Base-by-base conservation (phyloP, 805 yeast genomes). In the Aciculoconidium aculeatum region DNA sequence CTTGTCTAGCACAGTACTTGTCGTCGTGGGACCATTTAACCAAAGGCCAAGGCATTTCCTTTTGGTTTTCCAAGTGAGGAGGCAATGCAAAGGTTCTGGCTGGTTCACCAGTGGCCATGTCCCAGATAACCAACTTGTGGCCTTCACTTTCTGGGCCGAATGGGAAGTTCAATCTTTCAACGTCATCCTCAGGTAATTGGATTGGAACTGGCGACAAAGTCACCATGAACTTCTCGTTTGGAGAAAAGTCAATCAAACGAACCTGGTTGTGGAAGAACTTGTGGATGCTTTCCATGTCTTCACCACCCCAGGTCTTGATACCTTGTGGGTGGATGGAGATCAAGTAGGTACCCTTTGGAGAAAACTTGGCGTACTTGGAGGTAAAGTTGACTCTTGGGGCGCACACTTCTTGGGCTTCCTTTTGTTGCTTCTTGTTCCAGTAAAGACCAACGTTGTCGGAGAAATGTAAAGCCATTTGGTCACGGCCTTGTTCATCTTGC, bases 241-340 rank as follows among this genome's bases (percentile, higher is more conserved):
- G 96, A 25, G 96, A 86, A 49, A 92, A 82, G 55, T 88, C 95
- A 34, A 90, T 72, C 42, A 87, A 73, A 54, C 92, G 75, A 26
- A 87, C 96, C 50, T 85, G 85, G 35, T 85, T 88, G 55, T 92
- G 99, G 37, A 78, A 70, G 52, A 83, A 86, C 59, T 86, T 79
- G 47, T 71, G 75, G 45, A 86, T 65, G 47, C 82, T 72, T 40
- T 71, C 75, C 52, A 86, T 86, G 27, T 73, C 67, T 32, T 74
- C 72, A 38, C 97, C 96, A 53, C 97, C 98, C 94, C 96, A 92
- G 15, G 90, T 74, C 55, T 86, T 94, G 34, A 87, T 77, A 69
- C 97, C 97, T 61, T 85, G 94, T 29, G 86, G 86, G 61, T 90
- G 96, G 46, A 87, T 70, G 1, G 96, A 80, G 45, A 84, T 76